Evolutionary conservation across 768 basidiomycete genomes (phyloP), one percentile per base, ranked within the genome.

Genomic region (Boletus speciosus): DNA sequence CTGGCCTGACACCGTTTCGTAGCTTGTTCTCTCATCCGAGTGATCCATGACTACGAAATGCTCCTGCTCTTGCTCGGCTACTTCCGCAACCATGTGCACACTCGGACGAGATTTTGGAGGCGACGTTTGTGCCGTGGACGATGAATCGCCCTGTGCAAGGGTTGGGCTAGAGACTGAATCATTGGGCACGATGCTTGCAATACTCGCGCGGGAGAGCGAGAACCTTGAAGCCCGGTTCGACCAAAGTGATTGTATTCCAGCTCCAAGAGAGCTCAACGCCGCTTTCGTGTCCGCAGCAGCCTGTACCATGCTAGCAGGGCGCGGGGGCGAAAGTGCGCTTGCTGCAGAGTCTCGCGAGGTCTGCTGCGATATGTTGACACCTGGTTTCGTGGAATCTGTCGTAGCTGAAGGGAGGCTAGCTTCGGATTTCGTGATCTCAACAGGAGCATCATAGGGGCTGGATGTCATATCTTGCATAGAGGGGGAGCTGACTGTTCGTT

Each of bases 241-340:
- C 66, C 80, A 73, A 61, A 82, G 75, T 14, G 80, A 77, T 14
- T 81, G 77, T 52, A 82, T 71, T 40, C 76, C 75, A 9, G 71
- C 66, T 42, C 79, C 78, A 66, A 79, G 74, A 15, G 74, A 62
- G 39, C 63, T 70, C 16, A 78, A 40, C 5, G 73, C 65, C 16
- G 71, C 66, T 54, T 72, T 70, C 15, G 73, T 61, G 44, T 72
- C 66, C 57, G 60, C 52, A 38, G 71, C 65, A 48, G 73, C 69
- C 47, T 70, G 69, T n/a, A 59, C 59, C 44, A 70, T 47, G 51
- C 66, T 71, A 4, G 52, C 50, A 21, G 69, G 69, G 9, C 66
- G 68, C 15, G 53, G 4, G 5, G 60, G 49, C 21, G 61, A 57
- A 49, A 50, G 41, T 4, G 21, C 10, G 19, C 55, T 55, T 25